Evolutionary conservation across 345 rosid genomes (phyloP).

Genomic region (Trapa incisa): DNA sequence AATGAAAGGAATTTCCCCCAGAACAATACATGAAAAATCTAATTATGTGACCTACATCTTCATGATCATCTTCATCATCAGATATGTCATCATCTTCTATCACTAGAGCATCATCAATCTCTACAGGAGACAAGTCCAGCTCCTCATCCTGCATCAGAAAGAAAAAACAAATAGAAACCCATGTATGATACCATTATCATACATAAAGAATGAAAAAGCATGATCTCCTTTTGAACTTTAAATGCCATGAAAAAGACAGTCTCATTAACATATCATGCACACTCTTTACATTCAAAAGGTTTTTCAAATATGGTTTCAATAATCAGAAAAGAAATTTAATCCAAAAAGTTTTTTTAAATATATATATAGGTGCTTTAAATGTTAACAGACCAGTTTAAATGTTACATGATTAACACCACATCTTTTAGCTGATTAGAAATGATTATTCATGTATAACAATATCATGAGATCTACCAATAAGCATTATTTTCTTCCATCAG

Average conservation of each 20-base stretch:
- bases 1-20: background rate
- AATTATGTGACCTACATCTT: constrained; percentile 52
- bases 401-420: background rate
- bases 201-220: background rate
- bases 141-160: constrained; percentile 65
- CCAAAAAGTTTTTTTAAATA: too few relatives aligned
- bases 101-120: constrained; percentile 86
- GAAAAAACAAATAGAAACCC: background rate
- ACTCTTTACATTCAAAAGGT: background rate
- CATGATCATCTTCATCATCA: constrained; percentile 88
- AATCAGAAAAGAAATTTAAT: background rate
- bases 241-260: background rate
- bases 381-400: background rate
- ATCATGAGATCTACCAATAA: background rate
- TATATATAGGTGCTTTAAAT: too few relatives aligned
- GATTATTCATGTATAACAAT: background rate
- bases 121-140: constrained; percentile 75
- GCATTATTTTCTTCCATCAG: background rate
- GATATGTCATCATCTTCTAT: constrained; percentile 97
- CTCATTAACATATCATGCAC: background rate
- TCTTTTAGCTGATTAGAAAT: background rate
- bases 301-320: background rate
- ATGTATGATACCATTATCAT: too few relatives aligned
- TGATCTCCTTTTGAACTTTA: background rate
- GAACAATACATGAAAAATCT: background rate